Evolutionary conservation across 306 rosid species (phyloP).

Genomic region (Lathyrus oleraceus): DNA sequence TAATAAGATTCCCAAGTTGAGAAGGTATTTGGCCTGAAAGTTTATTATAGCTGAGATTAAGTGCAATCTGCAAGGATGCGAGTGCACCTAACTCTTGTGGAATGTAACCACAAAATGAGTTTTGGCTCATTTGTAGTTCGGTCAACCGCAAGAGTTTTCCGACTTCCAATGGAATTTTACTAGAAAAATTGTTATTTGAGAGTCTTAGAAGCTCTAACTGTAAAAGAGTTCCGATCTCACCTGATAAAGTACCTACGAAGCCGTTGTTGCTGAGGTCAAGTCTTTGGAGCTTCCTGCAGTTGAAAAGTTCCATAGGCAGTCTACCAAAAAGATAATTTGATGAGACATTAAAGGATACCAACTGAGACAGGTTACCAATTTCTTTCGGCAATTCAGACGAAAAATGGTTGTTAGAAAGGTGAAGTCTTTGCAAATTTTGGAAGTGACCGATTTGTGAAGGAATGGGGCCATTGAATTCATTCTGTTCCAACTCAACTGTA

Average conservation of each 20-base stretch:
- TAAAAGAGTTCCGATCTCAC: conserved; percentile 59
- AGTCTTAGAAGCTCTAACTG: conserved; percentile 65
- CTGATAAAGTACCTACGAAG: conserved; percentile 52
- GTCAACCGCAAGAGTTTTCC: conserved; percentile 62
- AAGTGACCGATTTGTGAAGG: conserved; percentile 63
- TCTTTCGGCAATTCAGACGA: conserved; percentile 60
- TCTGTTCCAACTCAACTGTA: conserved; percentile 59
- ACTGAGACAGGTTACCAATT: conserved; percentile 59
- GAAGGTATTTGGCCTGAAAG: conserved; percentile 56
- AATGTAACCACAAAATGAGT: conserved; percentile 64
- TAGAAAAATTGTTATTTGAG: conserved; percentile 61
- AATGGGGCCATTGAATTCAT: conserved; percentile 60
- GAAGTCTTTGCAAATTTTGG: conserved; percentile 66
- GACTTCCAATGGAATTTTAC: conserved; percentile 50
- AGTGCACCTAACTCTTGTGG: conserved; percentile 65
- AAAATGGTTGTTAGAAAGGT: conserved; percentile 57
- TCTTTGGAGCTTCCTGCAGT: conserved; percentile 66
- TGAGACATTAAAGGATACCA: conserved; percentile 66
- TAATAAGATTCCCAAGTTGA: conserved; percentile 61
- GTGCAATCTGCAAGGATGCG: conserved; percentile 65
- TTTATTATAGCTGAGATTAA: conserved; percentile 69
- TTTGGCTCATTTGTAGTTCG: conserved; percentile 70
- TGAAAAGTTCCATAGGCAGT: conserved; percentile 56
- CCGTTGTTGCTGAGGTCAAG: conserved; percentile 67
- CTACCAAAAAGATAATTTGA: conserved; percentile 54